A percentile compares a stretch with the other conserved stretches of the same genome.
Conservation (phyloP, 2,329 filamentous ascomycete species). For the Immersiporthe knoxdaviesiana region DNA sequence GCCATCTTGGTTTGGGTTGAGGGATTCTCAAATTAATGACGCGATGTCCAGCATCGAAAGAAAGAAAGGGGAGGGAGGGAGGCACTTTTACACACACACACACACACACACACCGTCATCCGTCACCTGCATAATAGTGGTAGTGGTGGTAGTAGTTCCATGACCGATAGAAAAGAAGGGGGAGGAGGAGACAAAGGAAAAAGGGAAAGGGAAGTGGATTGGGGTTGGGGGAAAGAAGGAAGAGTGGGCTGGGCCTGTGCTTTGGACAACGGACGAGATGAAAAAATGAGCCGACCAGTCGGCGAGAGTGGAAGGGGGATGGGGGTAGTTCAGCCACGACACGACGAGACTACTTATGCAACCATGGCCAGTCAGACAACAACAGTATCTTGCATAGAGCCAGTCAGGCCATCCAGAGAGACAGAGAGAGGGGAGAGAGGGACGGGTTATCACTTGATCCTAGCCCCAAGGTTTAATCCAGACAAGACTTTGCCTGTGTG, state of each 20-base stretch:
- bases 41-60: slow-evolving; percentile 27
- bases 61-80: neutral
- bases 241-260: neutral
- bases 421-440: neutral
- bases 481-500: no score
- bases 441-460: neutral
- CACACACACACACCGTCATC: neutral
- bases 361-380: neutral
- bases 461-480: no score
- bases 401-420: no score
- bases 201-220: neutral
- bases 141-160: slow-evolving; percentile 10
- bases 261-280: slow-evolving; percentile 8
- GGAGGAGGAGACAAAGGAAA: neutral
- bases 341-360: neutral
- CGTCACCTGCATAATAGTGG: slow-evolving; percentile 1
- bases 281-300: neutral
- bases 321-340: neutral
- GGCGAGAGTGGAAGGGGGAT: neutral
- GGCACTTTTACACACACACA: no score
- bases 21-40: neutral
- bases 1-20: slow-evolving; percentile 28
- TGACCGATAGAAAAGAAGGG: neutral
- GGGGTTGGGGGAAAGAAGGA: neutral
- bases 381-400: neutral